Evolutionary conservation across 192 early-diverging fungal genomes (phyloP), one percentile per base, ranked within the genome.

Genomic region (Entophlyctis luteolus): DNA sequence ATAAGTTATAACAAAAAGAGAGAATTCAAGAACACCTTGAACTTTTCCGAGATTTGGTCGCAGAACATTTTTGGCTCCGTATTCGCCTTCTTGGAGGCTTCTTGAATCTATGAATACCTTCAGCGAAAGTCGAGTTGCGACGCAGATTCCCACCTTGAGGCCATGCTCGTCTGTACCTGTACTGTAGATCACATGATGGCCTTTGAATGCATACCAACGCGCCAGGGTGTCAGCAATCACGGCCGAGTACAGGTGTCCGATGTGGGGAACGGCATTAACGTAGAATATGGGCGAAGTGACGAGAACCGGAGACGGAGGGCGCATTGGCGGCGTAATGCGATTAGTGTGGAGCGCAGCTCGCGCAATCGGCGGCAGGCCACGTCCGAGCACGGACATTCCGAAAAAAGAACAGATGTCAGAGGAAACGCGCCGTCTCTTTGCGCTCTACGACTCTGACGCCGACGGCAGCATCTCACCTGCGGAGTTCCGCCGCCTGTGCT

Each of bases 111-210:
- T 22, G 4, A 4, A 14, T 33, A 3, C 35, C n/a, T 52, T 52
- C n/a, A 53, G 50, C 10, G 28, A 68, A 14, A 55, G n/a, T n/a
- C n/a, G n/a, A n/a, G n/a, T n/a, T n/a, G n/a, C n/a, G n/a, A n/a
- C n/a, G 18, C 27, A 49, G 28, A 10, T 10, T n/a, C 59, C 12
- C 68, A 86, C 90, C 81, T 98, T 98, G 2, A 92, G 83, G 2
- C 96, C 96, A 72, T 98, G 96, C 69, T 98, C 96, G 69, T 98
- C 96, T 2, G 96, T 98, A 34, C 96, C 96, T 1, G 88, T 89
- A 25, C 75, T 78, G 16, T 90, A 56, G 10, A 88, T 23, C 0
- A 82, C 74, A 20, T 62, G 65, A 25, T 81, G 71, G 16, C 91
- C 93, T 34, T 81, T 87, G 47, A 98, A 59, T 29, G 80, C 81